Base-by-base conservation (phyloP, 208 protist species). In the Crithidia bombi region DNA sequence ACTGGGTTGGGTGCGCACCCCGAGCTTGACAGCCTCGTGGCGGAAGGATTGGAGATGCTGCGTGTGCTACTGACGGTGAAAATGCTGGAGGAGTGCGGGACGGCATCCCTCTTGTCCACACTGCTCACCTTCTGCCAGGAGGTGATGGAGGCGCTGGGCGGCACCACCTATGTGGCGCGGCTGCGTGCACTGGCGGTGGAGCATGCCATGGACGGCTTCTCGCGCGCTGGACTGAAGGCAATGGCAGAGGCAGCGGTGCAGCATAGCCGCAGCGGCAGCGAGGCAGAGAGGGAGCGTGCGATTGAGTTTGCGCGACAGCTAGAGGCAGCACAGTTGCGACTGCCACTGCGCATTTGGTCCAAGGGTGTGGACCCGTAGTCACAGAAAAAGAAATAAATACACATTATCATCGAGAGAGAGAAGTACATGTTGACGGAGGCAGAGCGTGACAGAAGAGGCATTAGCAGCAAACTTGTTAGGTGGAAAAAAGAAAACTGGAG, bases 151-250 rank as follows among this genome's bases (percentile, higher is more conserved):
- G 63, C 59, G 21, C 2, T 70, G 2, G 71, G 71, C 15, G 71
- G 71, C 25, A 47, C 44, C 0, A 10, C 44, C 11, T 54, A 54
- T 23, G 63, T 66, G 63, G 62, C 35, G 2, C 44, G 65, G 46
- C 56, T 76, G 38, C 71, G 66, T 32, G 44, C 62, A 9, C 38
- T 69, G 19, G 63, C 43, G 51, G 30, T 70, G 63, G 55, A 55
- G 56, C 49, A 76, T 47, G 32, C 44, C 12, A 66, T 54, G 39
- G 41, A 76, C 15, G 71, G 71, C 5, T 76, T 76, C 30, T 30
- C 38, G 10, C 52, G 63, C 3, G 15, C 39, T 3, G 56, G 57
- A 1, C 32, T 76, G 46, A 15, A 35, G 32, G 12, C 7, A 21
- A 66, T 76, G 5, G 63, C 55, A 7, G 26, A 19, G 12, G 15